These are phyloP conservation scores for Arthromyces matolae DNA, from an alignment of 768 basidiomycete species.

Conservation along the genomic window DNA sequence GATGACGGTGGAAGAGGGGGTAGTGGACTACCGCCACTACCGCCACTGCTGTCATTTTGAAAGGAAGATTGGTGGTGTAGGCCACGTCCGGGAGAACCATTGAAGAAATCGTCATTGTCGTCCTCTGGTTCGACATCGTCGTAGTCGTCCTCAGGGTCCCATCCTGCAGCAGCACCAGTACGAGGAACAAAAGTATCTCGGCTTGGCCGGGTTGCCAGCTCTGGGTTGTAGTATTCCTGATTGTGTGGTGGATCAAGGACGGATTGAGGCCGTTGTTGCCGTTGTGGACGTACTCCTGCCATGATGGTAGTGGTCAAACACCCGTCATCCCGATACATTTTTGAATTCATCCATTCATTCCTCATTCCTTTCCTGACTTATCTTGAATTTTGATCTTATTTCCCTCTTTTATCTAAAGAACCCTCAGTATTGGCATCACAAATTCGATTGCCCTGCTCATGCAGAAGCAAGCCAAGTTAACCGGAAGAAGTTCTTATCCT, in stretches of 20 bases:
- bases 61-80: constrained; percentile 11
- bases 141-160: constrained; percentile 17
- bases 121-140: constrained; percentile 18
- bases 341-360: neutral
- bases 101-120: constrained; percentile 23
- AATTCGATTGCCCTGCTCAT: no score
- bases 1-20: constrained; percentile 32
- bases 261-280: constrained; percentile 11
- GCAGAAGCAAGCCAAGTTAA: no score
- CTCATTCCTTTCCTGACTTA: neutral
- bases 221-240: constrained; percentile 6
- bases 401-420: no score
- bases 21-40: no score
- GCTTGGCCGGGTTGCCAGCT: constrained; percentile 8
- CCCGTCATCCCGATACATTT: neutral
- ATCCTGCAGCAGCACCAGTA: neutral
- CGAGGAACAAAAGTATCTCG: constrained; percentile 6
- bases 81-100: constrained; percentile 12
- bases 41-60: no score
- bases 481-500: no score
- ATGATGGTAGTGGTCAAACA: constrained; percentile 15
- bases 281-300: constrained; percentile 14
- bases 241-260: constrained; percentile 8
- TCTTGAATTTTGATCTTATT: no score
- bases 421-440: no score